A percentile compares a stretch with the other conserved stretches of the same genome.
Conservation (phyloP, 495 filamentous ascomycete genomes). For the Penicillium canescens region DNA sequence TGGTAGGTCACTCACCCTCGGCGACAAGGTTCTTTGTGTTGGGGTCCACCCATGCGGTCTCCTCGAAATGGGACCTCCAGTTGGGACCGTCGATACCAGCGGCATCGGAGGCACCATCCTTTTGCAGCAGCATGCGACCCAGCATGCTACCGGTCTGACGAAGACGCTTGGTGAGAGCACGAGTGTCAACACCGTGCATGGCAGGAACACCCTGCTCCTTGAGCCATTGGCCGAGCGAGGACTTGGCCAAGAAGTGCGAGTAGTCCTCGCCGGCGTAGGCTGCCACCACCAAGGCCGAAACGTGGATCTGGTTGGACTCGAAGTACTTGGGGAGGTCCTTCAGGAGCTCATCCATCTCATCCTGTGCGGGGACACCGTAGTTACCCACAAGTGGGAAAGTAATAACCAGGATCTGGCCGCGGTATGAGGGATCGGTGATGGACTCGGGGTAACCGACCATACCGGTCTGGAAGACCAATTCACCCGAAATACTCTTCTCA, state of each 20-base stretch:
- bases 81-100: constrained; percentile 42
- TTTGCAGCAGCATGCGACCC: constrained; percentile 79
- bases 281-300: constrained; percentile 85
- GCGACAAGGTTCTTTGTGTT: constrained; percentile 88
- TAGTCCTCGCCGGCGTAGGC: constrained; percentile 92
- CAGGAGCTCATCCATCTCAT: constrained; percentile 77
- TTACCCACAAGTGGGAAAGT: constrained; percentile 91
- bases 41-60: constrained; percentile 84
- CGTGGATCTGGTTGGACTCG: constrained; percentile 87
- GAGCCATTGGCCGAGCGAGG: constrained; percentile 90
- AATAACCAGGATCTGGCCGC: constrained; percentile 86
- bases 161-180: constrained; percentile 91
- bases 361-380: constrained; percentile 90
- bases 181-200: constrained; percentile 93
- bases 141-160: constrained; percentile 95
- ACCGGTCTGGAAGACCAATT: constrained; percentile 98
- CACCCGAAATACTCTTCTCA: constrained; percentile 86
- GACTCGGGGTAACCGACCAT: constrained; percentile 99
- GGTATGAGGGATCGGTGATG: constrained; percentile 89
- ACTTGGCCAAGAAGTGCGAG: constrained; percentile 87
- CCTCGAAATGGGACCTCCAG: constrained; percentile 72
- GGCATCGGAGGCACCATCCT: constrained; percentile 47
- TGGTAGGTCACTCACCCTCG: constrained; percentile 68
- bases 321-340: constrained; percentile 86
- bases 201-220: constrained; percentile 96